Evolutionary conservation across 257 asterid species (phyloP).

Genomic region (Jacaranda copaia): DNA sequence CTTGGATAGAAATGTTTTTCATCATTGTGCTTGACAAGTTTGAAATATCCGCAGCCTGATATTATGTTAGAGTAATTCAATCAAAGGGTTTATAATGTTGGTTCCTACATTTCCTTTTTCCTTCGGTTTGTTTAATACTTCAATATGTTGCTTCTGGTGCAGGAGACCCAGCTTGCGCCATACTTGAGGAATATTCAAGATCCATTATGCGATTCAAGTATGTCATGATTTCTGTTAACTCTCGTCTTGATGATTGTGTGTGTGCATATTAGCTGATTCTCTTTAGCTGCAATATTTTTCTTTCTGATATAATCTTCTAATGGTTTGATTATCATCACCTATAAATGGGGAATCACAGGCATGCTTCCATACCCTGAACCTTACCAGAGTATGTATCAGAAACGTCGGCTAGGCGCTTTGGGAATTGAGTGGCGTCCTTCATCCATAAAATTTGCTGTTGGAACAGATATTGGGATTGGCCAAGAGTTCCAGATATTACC

Average conservation of each 20-base stretch:
- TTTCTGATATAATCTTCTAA: constrained; percentile 33
- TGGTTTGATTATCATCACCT: constrained; percentile 33
- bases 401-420: constrained; percentile 85
- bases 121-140: constrained; percentile 36
- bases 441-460: constrained; percentile 82
- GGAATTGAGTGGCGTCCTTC: constrained; percentile 96
- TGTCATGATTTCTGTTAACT: constrained; percentile 44
- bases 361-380: constrained; percentile 99
- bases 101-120: constrained; percentile 9
- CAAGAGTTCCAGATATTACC: constrained; percentile 84
- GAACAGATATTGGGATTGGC: constrained; percentile 82
- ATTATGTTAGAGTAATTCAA: constrained; percentile 22
- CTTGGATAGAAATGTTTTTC: constrained; percentile 2
- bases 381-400: constrained; percentile 88
- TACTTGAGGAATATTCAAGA: constrained; percentile 85
- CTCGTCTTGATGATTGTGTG: not conserved
- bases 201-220: constrained; percentile 93
- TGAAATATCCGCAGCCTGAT: constrained; percentile 1
- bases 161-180: constrained; percentile 94
- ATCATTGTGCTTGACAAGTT: not conserved
- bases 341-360: constrained; percentile 59
- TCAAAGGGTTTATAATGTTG: constrained; percentile 4
- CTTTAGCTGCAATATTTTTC: constrained; percentile 31
- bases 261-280: not conserved
- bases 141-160: constrained; percentile 48